These are phyloP conservation scores for Colletotrichum falcatum DNA, from an alignment of 2,329 filamentous ascomycete genomes.

Conservation along the genomic window DNA sequence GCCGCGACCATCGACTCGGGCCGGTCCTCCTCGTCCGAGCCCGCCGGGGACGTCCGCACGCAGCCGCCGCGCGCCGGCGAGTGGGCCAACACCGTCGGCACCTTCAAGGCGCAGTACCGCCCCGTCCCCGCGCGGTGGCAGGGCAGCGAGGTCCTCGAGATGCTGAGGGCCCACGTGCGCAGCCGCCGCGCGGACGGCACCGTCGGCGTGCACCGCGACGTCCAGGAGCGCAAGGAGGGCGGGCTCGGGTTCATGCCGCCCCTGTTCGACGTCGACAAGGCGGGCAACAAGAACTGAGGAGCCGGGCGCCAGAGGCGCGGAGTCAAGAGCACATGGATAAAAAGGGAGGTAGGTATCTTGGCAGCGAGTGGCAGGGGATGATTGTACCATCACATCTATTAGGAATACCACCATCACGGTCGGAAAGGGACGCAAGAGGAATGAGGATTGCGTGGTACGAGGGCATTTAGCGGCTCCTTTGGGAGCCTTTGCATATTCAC, in stretches of 20 bases:
- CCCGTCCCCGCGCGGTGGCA: conserved; percentile 90
- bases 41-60: conserved; percentile 42
- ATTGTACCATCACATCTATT: conserved; percentile 13
- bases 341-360: background rate
- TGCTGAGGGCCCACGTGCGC: conserved; percentile 86
- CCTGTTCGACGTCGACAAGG: conserved; percentile 46
- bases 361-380: background rate
- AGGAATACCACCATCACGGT: background rate
- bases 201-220: conserved; percentile 45
- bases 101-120: conserved; percentile 92
- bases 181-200: conserved; percentile 61
- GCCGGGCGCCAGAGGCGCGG: background rate
- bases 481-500: background rate
- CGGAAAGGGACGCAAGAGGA: background rate
- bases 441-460: background rate
- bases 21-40: no score
- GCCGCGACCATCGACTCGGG: no score
- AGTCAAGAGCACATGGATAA: background rate
- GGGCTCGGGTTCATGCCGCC: conserved; percentile 69
- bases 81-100: conserved; percentile 96
- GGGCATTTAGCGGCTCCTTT: background rate
- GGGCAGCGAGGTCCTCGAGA: conserved; percentile 80
- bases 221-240: conserved; percentile 51
- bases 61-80: conserved; percentile 70
- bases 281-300: conserved; percentile 26